Percentiles rank a stretch among this genome's conserved stretches.
Conservation (phyloP, 495 filamentous ascomycete species). For the Sabuloglossum arenarium region DNA sequence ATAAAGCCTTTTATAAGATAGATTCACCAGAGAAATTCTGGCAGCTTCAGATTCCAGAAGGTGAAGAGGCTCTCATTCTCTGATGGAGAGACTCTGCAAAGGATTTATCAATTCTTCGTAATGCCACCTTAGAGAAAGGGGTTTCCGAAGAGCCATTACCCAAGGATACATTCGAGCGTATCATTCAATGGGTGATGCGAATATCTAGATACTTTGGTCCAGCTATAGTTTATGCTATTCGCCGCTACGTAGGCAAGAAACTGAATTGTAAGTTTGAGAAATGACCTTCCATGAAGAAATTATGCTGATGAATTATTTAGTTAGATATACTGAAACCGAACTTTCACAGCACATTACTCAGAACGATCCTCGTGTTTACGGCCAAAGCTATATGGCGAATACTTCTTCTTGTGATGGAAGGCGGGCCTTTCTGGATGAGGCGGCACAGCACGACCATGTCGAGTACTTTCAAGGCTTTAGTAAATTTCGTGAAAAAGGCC, state of each 20-base stretch:
- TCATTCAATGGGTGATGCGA: neutral
- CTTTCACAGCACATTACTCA: slow-evolving; percentile 2
- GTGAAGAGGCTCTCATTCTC: slow-evolving; percentile 5
- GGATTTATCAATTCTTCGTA: neutral
- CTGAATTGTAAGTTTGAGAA: neutral
- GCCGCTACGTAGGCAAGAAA: neutral
- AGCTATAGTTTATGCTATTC: neutral
- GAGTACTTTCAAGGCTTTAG: too few relatives aligned
- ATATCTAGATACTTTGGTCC: slow-evolving; percentile 4
- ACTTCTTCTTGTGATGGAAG: neutral
- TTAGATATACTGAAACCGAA: slow-evolving; percentile 1
- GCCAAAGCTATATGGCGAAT: slow-evolving; percentile 2
- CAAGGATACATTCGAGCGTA: neutral
- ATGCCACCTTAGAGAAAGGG: neutral
- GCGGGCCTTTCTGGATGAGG: neutral
- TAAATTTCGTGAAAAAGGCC: too few relatives aligned
- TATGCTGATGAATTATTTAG: neutral
- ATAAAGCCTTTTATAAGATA: neutral
- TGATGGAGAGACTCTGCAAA: neutral
- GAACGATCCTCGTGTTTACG: slow-evolving; percentile 3
- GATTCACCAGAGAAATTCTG: neutral
- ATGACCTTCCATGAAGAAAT: too few relatives aligned
- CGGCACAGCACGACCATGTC: too few relatives aligned
- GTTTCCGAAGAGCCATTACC: neutral
- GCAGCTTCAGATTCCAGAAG: slow-evolving; percentile 1